Evolutionary conservation across 805 yeast species (phyloP).

Genomic region (Saturnispora galanensis): DNA sequence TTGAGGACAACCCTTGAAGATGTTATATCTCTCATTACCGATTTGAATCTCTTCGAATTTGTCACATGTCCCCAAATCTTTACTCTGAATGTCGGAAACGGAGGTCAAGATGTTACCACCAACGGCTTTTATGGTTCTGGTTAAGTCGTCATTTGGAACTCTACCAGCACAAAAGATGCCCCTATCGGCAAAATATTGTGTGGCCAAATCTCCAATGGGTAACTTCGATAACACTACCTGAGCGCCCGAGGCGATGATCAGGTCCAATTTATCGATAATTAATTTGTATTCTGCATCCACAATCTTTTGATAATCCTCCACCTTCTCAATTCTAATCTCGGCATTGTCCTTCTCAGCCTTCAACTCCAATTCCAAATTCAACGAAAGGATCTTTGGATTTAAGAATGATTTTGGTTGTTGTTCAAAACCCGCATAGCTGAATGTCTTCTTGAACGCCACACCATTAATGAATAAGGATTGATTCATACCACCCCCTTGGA

Average conservation of each 20-base stretch:
- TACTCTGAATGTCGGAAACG: constrained; percentile 50
- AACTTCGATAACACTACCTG: constrained; percentile 85
- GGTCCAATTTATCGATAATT: constrained; percentile 75
- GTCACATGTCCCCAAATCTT: constrained; percentile 78
- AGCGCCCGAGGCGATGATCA: constrained; percentile 78
- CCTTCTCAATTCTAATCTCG: constrained; percentile 92
- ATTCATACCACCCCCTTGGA: constrained; percentile 94
- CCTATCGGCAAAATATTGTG: constrained; percentile 95
- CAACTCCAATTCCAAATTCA: constrained; percentile 90
- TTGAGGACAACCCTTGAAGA: constrained; percentile 86
- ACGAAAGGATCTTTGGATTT: constrained; percentile 71
- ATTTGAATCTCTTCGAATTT: constrained; percentile 88
- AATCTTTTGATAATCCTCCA: constrained; percentile 85
- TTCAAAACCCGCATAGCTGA: constrained; percentile 96
- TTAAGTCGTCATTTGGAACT: constrained; percentile 81
- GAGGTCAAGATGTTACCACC: constrained; percentile 87
- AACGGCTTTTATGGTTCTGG: constrained; percentile 84
- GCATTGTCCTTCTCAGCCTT: constrained; percentile 99
- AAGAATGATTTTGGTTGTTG: constrained; percentile 87
- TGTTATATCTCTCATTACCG: constrained; percentile 90
- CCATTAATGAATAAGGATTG: constrained; percentile 85
- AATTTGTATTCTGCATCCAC: constrained; percentile 99
- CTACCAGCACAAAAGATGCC: constrained; percentile 96
- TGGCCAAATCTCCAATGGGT: constrained; percentile 98
- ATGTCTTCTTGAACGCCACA: constrained; percentile 95